Evolutionary conservation across 371 early-diverging fungal genomes (phyloP).

Genomic region (Syncephalastrum racemosum): DNA sequence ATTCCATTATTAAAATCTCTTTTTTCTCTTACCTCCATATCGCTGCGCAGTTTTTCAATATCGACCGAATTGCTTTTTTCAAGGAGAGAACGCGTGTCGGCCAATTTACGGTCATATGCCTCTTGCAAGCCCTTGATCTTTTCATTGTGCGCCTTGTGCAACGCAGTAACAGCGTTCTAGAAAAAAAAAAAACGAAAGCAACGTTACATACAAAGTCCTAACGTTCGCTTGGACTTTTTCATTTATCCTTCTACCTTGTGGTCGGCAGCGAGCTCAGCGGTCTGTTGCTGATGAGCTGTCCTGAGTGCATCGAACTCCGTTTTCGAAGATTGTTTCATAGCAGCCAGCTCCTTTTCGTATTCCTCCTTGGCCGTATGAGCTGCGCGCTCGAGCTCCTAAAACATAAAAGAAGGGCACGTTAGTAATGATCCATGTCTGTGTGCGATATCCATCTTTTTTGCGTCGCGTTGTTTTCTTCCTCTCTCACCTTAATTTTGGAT

Average conservation of each 20-base stretch:
- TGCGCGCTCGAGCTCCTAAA: background rate
- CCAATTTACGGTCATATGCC: constrained; percentile 6
- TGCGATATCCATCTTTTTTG: background rate
- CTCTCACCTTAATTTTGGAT: constrained; percentile 8
- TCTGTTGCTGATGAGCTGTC: constrained; percentile 4
- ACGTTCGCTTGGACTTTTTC: background rate
- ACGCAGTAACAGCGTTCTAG: constrained; percentile 12
- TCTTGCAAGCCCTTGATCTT: constrained; percentile 10
- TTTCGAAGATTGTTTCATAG: too few relatives aligned
- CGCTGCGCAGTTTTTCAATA: constrained; percentile 1
- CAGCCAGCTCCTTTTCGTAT: too few relatives aligned
- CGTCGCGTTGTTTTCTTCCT: background rate
- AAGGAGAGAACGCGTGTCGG: background rate
- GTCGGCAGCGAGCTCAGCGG: constrained; percentile 1
- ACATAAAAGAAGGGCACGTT: background rate
- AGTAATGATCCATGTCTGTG: background rate
- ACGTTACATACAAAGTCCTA: too few relatives aligned
- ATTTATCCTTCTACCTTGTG: background rate
- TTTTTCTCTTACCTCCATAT: constrained; percentile 1
- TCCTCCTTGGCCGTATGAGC: background rate
- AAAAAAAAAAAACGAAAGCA: background rate
- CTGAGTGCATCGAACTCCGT: too few relatives aligned
- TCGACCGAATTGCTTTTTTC: background rate
- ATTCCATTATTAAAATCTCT: background rate
- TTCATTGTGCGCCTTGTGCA: constrained; percentile 13